Conservation (phyloP, 768 basidiomycete genomes). For the Boletus insuetus region DNA sequence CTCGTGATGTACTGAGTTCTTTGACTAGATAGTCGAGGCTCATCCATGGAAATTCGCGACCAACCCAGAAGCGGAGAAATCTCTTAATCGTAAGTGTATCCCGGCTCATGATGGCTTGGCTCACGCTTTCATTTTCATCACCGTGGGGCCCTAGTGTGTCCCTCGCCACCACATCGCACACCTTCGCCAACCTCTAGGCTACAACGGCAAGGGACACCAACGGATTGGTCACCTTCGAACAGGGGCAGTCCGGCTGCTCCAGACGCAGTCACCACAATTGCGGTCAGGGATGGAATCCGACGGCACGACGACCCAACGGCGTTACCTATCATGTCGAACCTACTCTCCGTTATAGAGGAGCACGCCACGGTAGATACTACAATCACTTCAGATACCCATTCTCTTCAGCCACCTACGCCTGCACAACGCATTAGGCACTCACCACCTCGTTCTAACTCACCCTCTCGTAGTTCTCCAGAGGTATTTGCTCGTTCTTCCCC, state of each 20-base stretch:
- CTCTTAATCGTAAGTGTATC: constrained; percentile 8
- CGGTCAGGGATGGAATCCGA: background rate
- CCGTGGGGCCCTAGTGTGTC: background rate
- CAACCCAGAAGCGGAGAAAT: constrained; percentile 10
- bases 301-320: constrained; percentile 1
- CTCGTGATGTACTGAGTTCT: background rate
- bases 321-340: background rate
- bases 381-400: constrained; percentile 8
- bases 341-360: constrained; percentile 13
- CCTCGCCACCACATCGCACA: constrained; percentile 3
- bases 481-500: background rate
- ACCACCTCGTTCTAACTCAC: constrained; percentile 5
- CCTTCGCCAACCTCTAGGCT: constrained; percentile 3
- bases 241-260: constrained; percentile 16
- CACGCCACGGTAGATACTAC: constrained; percentile 1
- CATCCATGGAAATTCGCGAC: constrained; percentile 15
- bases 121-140: background rate
- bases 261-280: background rate
- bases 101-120: background rate
- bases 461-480: constrained; percentile 9
- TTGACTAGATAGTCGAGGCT: constrained; percentile 7
- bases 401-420: constrained; percentile 29
- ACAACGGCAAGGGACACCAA: constrained; percentile 25
- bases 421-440: constrained; percentile 21
- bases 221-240: constrained; percentile 30